A percentile compares a stretch with the other conserved stretches of the same genome.
These are phyloP conservation scores for Citrus glauca DNA, from an alignment of 345 rosid species.

Conservation along the genomic window DNA sequence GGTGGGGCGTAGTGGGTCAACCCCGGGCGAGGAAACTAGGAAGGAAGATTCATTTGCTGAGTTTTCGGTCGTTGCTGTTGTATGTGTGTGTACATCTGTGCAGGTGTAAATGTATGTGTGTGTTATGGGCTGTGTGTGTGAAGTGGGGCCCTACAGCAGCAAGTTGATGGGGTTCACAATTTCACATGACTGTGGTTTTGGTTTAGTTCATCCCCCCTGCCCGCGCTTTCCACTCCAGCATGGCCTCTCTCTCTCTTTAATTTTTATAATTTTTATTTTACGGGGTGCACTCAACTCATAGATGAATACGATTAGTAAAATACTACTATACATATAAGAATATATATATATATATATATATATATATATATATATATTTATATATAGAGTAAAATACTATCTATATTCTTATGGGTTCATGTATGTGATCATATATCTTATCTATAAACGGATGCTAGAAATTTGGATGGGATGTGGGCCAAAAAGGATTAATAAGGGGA, in stretches of 20 bases:
- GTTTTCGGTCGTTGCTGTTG: neutral
- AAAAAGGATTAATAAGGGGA: neutral
- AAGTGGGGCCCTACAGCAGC: slow-evolving; percentile 40
- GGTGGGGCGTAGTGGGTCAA: slow-evolving; percentile 36
- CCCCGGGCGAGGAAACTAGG: slow-evolving; percentile 12
- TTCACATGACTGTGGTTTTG: slow-evolving; percentile 45
- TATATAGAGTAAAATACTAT: no score
- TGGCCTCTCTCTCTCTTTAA: neutral
- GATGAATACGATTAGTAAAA: no score
- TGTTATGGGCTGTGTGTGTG: slow-evolving; percentile 38
- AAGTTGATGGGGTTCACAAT: slow-evolving; percentile 61
- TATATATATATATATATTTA: no score
- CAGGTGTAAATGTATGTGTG: neutral
- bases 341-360: neutral
- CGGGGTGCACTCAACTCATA: no score
- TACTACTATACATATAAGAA: no score
- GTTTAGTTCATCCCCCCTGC: slow-evolving; percentile 67
- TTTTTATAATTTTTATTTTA: no score
- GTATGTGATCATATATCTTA: neutral
- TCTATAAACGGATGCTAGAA: neutral
- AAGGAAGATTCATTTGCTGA: slow-evolving; percentile 34
- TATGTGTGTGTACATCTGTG: no score
- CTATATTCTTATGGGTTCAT: neutral
- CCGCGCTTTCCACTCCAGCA: neutral
- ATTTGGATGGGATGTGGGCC: slow-evolving; percentile 24